Evolutionary conservation across 805 yeast species (phyloP).

Genomic region (Starmerella geochares): DNA sequence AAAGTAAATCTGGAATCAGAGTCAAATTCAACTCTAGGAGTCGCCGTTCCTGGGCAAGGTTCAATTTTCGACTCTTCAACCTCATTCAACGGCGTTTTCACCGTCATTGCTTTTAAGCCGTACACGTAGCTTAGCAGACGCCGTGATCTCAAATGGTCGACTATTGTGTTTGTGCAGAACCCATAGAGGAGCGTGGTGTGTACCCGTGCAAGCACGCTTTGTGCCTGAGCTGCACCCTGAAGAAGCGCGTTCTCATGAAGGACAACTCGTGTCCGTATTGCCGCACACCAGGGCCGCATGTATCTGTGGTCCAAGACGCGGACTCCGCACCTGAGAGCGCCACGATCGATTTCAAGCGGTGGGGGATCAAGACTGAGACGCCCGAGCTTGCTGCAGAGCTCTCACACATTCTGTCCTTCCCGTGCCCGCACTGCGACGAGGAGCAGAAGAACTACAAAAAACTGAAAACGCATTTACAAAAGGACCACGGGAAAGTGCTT

Average conservation of each 20-base stretch:
- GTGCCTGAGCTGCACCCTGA: constrained; percentile 71
- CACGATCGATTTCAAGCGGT: constrained; percentile 23
- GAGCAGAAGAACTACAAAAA: constrained; percentile 40
- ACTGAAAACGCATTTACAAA: constrained; percentile 54
- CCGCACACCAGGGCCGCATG: constrained; percentile 52
- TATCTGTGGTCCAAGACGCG: constrained; percentile 43
- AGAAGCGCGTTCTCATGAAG: constrained; percentile 70
- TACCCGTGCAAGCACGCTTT: constrained; percentile 78
- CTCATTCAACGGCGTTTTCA: not conserved
- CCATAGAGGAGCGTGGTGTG: constrained; percentile 50
- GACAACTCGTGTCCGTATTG: constrained; percentile 75
- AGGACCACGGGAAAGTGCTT: constrained; percentile 48
- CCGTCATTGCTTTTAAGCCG: not conserved
- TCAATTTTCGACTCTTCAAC: not conserved
- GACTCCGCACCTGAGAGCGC: constrained; percentile 34
- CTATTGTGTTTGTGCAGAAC: constrained; percentile 81
- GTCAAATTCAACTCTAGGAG: not conserved
- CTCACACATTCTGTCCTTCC: constrained; percentile 43
- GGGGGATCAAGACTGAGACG: constrained; percentile 12
- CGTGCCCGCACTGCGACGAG: constrained; percentile 30
- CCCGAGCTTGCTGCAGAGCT: constrained; percentile 37
- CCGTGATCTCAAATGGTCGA: constrained; percentile 9
- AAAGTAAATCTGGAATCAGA: too few relatives aligned
- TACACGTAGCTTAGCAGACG: not conserved
- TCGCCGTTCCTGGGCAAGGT: not conserved